phyloP scores from a whole-genome alignment of 129 eudicot species.

The Flaveria ramosissima region DNA sequence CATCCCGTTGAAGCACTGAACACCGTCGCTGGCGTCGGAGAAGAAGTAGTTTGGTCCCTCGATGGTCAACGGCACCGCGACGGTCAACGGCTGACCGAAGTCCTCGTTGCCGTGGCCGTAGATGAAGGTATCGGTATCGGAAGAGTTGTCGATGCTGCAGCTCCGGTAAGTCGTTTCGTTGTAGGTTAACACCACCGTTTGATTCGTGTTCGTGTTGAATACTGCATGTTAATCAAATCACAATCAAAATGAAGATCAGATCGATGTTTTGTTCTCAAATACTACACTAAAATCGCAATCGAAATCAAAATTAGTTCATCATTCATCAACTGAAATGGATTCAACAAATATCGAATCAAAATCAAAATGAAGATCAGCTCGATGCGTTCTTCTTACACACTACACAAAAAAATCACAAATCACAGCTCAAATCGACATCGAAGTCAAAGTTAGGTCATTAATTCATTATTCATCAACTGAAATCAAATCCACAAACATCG shows the following conservation, averaged over 20 bases:
- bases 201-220: slow-evolving; percentile 81
- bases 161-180: slow-evolving; percentile 62
- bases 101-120: slow-evolving; percentile 41
- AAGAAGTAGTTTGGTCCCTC: slow-evolving; percentile 68
- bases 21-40: slow-evolving; percentile 72
- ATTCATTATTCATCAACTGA: too few species aligned
- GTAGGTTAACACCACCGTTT: slow-evolving; percentile 76
- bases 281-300: too few species aligned
- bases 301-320: too few species aligned
- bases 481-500: too few species aligned
- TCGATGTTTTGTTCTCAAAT: too few species aligned
- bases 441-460: too few species aligned
- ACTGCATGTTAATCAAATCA: slow-evolving; percentile 40
- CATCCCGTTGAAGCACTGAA: slow-evolving; percentile 70
- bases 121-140: slow-evolving; percentile 62
- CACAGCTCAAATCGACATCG: too few species aligned
- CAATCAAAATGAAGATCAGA: neutral
- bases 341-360: too few species aligned
- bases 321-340: too few species aligned
- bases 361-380: too few species aligned
- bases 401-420: too few species aligned
- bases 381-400: too few species aligned
- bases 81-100: slow-evolving; percentile 46
- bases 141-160: slow-evolving; percentile 66
- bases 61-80: slow-evolving; percentile 59